Evolutionary conservation across 495 filamentous ascomycete genomes (phyloP).

Genomic region (Lasiosphaeris hirsuta): DNA sequence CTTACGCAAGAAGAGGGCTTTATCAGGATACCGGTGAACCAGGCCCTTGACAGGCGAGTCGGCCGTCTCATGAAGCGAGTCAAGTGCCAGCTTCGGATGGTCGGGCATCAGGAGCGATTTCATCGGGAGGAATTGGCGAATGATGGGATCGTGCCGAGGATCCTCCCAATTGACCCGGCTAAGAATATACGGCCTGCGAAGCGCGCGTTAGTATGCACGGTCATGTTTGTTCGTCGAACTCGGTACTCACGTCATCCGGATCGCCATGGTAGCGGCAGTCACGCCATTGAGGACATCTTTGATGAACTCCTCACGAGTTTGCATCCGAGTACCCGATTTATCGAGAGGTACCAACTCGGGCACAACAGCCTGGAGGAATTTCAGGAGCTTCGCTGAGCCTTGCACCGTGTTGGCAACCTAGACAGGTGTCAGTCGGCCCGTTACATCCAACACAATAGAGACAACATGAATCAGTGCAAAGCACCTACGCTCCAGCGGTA

Average conservation of each 20-base stretch:
- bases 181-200: conserved; percentile 50
- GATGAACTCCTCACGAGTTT: conserved; percentile 49
- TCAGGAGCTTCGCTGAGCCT: conserved; percentile 33
- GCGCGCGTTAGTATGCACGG: conserved; percentile 13
- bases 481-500: conserved; percentile 47
- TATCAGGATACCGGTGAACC: conserved; percentile 58
- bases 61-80: conserved; percentile 47
- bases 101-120: conserved; percentile 47
- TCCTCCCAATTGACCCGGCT: conserved; percentile 52
- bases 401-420: conserved; percentile 42
- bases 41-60: conserved; percentile 48
- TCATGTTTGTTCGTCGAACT: neutral
- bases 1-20: conserved; percentile 57
- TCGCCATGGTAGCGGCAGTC: conserved; percentile 49
- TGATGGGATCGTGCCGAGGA: conserved; percentile 53
- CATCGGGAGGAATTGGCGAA: conserved; percentile 53
- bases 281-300: conserved; percentile 50
- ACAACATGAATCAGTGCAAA: neutral
- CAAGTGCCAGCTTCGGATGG: conserved; percentile 41
- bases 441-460: conserved; percentile 3
- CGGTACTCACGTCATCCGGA: conserved; percentile 44
- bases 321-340: conserved; percentile 27
- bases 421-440: neutral
- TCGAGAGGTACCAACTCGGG: conserved; percentile 43
- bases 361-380: conserved; percentile 43